These are phyloP conservation scores for Huntiella savannae DNA, from an alignment of 2,329 filamentous ascomycete genomes.

Conservation along the genomic window DNA sequence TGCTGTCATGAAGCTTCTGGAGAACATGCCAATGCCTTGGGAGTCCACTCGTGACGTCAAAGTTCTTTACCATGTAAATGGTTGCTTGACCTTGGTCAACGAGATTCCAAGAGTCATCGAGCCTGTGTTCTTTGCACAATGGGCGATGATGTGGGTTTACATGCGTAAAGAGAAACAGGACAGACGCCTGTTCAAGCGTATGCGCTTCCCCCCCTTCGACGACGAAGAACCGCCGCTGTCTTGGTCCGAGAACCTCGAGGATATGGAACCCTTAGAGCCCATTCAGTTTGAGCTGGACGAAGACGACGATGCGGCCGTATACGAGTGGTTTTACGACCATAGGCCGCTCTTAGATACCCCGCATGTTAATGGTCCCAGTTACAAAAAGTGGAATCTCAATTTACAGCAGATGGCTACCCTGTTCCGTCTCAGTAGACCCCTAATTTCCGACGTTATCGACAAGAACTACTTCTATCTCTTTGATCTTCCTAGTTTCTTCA, in stretches of 20 bases:
- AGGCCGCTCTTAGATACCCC: constrained; percentile 74
- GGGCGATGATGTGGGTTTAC: constrained; percentile 98
- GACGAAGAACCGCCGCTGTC: constrained; percentile 95
- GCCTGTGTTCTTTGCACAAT: constrained; percentile 93
- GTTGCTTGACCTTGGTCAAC: constrained; percentile 90
- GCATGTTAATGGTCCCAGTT: constrained; percentile 91
- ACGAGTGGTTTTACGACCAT: constrained; percentile 96
- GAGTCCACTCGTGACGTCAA: constrained; percentile 92
- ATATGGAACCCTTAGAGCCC: constrained; percentile 89
- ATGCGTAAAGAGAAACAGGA: constrained; percentile 98
- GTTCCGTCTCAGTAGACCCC: constrained; percentile 75
- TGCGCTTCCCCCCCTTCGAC: constrained; percentile 96
- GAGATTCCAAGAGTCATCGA: constrained; percentile 94
- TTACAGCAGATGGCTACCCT: constrained; percentile 91
- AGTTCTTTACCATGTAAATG: constrained; percentile 95
- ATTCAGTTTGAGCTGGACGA: constrained; percentile 98
- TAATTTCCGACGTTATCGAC: constrained; percentile 82
- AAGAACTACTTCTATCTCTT: constrained; percentile 98
- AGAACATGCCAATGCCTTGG: constrained; percentile 99
- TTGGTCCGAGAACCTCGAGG: constrained; percentile 97
- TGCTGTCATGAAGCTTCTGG: constrained; percentile 84
- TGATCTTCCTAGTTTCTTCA: constrained; percentile 83
- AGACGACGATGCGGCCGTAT: constrained; percentile 73
- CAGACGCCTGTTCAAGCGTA: constrained; percentile 86
- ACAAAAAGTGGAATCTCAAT: constrained; percentile 85